phyloP scores from a whole-genome alignment of 2,329 filamentous ascomycete species.

The Fusarium mangiferae region DNA sequence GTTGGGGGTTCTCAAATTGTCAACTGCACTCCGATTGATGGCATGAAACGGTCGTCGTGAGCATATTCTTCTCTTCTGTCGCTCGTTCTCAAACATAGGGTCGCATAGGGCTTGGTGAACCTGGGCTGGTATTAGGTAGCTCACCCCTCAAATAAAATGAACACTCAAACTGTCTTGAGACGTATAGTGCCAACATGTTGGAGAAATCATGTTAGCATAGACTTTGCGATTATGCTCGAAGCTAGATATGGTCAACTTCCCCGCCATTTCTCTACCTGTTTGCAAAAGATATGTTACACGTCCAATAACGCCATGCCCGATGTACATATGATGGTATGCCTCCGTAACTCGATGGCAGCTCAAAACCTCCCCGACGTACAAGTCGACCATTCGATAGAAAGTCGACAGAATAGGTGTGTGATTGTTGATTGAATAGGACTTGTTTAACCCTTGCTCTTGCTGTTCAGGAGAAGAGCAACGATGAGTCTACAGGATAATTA shows the following conservation, averaged over 20 bases:
- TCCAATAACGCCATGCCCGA: conserved; percentile 53
- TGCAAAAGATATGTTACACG: conserved; percentile 49
- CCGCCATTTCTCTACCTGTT: conserved; percentile 44
- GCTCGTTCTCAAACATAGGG: conserved; percentile 28
- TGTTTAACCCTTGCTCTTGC: conserved; percentile 74
- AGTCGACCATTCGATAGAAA: conserved; percentile 6
- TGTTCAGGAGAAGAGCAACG: conserved; percentile 92
- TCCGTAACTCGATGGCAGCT: conserved; percentile 35
- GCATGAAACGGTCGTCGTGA: conserved; percentile 14
- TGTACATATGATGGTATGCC: conserved; percentile 49
- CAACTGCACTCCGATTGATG: conserved; percentile 11
- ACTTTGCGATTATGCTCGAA: conserved; percentile 23
- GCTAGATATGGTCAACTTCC: conserved; percentile 40
- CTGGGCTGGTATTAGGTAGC: conserved; percentile 30
- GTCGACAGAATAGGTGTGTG: conserved; percentile 5
- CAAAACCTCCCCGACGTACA: conserved; percentile 24
- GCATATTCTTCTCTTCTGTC: conserved; percentile 29
- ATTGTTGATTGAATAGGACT: neutral
- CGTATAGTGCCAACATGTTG: neutral
- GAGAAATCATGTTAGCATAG: conserved; percentile 11
- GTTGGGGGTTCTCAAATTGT: conserved; percentile 23
- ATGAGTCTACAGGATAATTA: conserved; percentile 72
- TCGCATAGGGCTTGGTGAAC: conserved; percentile 11
- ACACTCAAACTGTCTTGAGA: conserved; percentile 4
- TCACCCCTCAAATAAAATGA: conserved; percentile 22